Conservation (phyloP, 306 rosid genomes). For the Castanopsis chinensis region DNA sequence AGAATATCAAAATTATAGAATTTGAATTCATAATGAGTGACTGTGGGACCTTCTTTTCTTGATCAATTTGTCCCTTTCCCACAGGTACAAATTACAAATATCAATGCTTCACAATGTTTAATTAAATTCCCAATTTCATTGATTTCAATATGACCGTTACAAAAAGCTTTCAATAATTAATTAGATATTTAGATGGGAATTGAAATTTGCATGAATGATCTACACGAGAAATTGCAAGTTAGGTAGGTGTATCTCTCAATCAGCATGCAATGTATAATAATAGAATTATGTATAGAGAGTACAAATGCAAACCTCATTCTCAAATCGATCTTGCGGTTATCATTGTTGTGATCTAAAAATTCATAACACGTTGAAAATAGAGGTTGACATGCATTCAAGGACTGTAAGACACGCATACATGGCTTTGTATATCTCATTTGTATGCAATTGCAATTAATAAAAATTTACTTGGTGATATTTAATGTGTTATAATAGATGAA, state of each 20-base stretch:
- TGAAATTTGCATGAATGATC: slow-evolving; percentile 1
- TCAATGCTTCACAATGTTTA: too few relatives aligned
- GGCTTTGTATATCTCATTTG: too few relatives aligned
- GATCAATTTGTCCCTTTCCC: too few relatives aligned
- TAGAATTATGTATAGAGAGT: neutral
- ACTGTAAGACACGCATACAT: neutral
- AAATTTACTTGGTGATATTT: too few relatives aligned
- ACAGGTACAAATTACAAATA: too few relatives aligned
- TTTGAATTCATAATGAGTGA: too few relatives aligned
- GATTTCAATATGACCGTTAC: neutral
- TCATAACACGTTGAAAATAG: neutral
- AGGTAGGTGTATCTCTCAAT: slow-evolving; percentile 21
- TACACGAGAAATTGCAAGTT: neutral
- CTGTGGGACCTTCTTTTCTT: too few relatives aligned
- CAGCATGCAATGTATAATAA: slow-evolving; percentile 2
- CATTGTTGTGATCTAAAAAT: neutral
- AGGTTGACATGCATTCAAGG: neutral
- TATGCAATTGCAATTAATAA: too few relatives aligned
- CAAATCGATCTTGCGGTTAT: neutral
- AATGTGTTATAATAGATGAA: too few relatives aligned
- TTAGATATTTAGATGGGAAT: neutral
- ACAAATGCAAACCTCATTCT: neutral
- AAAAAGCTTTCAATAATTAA: neutral
- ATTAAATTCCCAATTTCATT: too few relatives aligned
- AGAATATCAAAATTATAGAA: too few relatives aligned